phyloP scores from a whole-genome alignment of 1,284 basidiomycete species.

The Thecaphora thlaspeos region DNA sequence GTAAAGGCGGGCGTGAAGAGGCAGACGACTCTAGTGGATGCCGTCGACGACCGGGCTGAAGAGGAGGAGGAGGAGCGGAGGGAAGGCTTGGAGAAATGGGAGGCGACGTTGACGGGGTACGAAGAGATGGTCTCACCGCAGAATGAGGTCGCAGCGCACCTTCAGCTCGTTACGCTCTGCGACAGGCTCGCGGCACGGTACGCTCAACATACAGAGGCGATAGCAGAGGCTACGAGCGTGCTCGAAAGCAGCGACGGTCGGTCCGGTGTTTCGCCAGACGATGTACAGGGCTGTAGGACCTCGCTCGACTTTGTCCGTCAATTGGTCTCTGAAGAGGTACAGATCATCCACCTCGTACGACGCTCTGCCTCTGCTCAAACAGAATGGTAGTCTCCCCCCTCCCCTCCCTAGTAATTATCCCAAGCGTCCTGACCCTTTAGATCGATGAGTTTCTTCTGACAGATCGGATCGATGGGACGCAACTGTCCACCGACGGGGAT shows the following conservation, averaged over 20 bases:
- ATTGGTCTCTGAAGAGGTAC: constrained; percentile 29
- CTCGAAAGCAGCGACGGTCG: neutral
- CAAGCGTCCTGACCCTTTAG: no score
- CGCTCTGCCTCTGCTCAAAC: constrained; percentile 11
- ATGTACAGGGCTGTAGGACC: constrained; percentile 1
- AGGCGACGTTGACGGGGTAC: constrained; percentile 31
- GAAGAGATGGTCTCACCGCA: constrained; percentile 19
- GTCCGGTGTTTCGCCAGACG: neutral
- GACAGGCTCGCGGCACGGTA: neutral
- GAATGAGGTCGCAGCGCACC: constrained; percentile 26
- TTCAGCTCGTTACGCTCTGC: constrained; percentile 8
- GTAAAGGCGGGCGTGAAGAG: neutral
- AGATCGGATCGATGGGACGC: no score
- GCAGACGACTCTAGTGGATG: no score
- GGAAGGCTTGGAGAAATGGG: constrained; percentile 24
- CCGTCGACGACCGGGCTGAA: neutral
- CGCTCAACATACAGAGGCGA: neutral
- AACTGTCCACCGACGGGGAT: no score
- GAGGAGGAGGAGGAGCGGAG: neutral
- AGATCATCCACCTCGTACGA: constrained; percentile 18
- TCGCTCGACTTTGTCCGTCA: constrained; percentile 23
- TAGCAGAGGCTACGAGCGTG: neutral
- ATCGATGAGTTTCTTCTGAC: no score
- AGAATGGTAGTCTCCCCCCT: constrained; percentile 42
- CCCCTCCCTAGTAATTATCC: no score